Base-by-base conservation (phyloP, 1,284 basidiomycete species). In the Hortiboletus rubellus region DNA sequence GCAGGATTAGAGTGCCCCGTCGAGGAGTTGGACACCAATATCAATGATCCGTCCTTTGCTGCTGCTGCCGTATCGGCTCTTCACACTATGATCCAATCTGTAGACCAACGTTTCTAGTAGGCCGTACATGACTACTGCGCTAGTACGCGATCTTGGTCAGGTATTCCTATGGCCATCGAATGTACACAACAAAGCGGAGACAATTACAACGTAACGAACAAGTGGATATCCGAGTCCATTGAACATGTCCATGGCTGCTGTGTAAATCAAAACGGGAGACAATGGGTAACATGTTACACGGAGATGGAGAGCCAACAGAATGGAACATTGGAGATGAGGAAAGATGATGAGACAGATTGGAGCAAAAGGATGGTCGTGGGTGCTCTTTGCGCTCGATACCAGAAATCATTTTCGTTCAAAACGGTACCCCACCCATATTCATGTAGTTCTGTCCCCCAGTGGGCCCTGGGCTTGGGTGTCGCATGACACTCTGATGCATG, bases 401-500 rank as follows among this genome's bases (percentile, higher is more conserved):
- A n/a, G 51, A n/a, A 18, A 50, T 57, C 45, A 51, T 63, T 52
- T 41, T n/a, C 55, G 49, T 59, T 70, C 54, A 74, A 53, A 64
- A 70, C 24, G 69, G 74, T 66, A 77, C 77, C 18, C 75, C 73
- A 49, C 76, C 73, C 72, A 82, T 82, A 66, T 74, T 76, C 75
- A 84, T 81, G 70, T 82, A 86, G 49, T 79, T 80, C 69, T 86
- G 84, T 52, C 75, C 76, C 27, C 71, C 69, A 53, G 77, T 66
- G 15, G 83, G 85, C 17, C 78, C 81, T 17, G 89, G 88, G 66
- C 86, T 90, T 8, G 87, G 81, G 69, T 90, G 85, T 57, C 89
- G 82, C 86, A 91, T 85, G 55, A 90, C 86, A 63, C 86, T 89
- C 67, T 91, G 82, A 50, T 85, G 88, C 83, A 91, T 87, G n/a